These are phyloP conservation scores for Candida broadrunensis DNA, from an alignment of 805 yeast genomes.

Conservation along the genomic window DNA sequence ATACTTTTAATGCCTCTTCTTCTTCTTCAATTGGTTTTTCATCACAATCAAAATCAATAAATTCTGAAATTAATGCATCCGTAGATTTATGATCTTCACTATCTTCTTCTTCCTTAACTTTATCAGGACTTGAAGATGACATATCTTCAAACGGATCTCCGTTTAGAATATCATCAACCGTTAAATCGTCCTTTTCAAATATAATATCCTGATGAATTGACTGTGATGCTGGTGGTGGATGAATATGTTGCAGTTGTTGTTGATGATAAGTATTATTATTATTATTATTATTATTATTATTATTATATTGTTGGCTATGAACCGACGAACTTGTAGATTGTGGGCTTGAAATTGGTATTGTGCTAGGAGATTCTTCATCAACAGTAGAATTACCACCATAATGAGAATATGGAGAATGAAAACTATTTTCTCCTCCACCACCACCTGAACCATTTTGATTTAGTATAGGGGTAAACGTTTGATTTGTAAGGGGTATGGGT, in stretches of 20 bases:
- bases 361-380: constrained; percentile 6
- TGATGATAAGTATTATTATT: not conserved
- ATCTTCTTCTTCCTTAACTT: not conserved
- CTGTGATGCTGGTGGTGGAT: not conserved
- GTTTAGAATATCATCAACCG: constrained; percentile 14
- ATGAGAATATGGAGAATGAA: not conserved
- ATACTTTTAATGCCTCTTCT: too few relatives aligned
- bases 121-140: constrained; percentile 3
- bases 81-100: not conserved
- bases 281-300: not conserved
- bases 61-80: constrained; percentile 6
- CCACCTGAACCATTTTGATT: too few relatives aligned
- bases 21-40: not conserved
- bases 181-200: constrained; percentile 2
- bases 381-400: not conserved
- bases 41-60: constrained; percentile 8
- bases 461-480: not conserved
- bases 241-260: too few relatives aligned
- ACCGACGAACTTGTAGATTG: not conserved
- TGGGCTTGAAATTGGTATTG: constrained; percentile 5
- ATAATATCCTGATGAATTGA: not conserved
- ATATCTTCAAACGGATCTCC: constrained; percentile 12
- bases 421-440: not conserved
- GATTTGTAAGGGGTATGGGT: not conserved
- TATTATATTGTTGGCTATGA: too few relatives aligned